Evolutionary conservation across 345 rosid genomes (phyloP), one percentile per base, ranked within the genome.

Genomic region (Eucalyptus sp.): DNA sequence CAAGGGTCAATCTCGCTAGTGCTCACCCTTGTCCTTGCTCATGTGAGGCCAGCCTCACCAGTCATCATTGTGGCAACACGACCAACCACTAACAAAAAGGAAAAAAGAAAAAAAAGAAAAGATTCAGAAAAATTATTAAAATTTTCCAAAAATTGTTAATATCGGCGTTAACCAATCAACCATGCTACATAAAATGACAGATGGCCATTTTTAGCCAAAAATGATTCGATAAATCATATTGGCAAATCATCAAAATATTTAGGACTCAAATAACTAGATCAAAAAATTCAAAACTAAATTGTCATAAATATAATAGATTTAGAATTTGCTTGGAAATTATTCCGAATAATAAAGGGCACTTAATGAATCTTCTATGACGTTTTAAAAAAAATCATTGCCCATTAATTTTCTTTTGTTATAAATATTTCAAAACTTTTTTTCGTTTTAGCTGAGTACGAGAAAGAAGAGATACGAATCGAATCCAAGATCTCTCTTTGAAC

Each of bases 161-260:
- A 24, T 10, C 3, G 9, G 0, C 29, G 4, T 56, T 20, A 0
- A 9, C 11, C 11, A 20, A 0, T 54, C 0, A 0, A 22, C 1
- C 0, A 22, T 56, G 29, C 62, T 10, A 56, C 3, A 0, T 10
- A 56, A 4, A 24, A 56, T 56, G 2, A 24, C 6, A 0, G 1
- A 56, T 56, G 29, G 29, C 4, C 13, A 56, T 56, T 56, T 56
- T 10, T 10, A 9, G 2, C 29, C 29, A 56, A 56, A 56, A 22
- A 24, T 24, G 29, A 56, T 10, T 0, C 0, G 2, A 5, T 56
- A 25, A 25, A 56, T 22, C 13, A 56, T 25, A 56, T 56, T 56
- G 13, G 4, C 1, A 56, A 56, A 56, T 56, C 0, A 25, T 4
- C 6, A 9, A 56, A 56, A 56, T 8, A 24, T 24, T 56, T 22